phyloP scores from a whole-genome alignment of 2,329 filamentous ascomycete genomes.

The Arthroderma sp. region DNA sequence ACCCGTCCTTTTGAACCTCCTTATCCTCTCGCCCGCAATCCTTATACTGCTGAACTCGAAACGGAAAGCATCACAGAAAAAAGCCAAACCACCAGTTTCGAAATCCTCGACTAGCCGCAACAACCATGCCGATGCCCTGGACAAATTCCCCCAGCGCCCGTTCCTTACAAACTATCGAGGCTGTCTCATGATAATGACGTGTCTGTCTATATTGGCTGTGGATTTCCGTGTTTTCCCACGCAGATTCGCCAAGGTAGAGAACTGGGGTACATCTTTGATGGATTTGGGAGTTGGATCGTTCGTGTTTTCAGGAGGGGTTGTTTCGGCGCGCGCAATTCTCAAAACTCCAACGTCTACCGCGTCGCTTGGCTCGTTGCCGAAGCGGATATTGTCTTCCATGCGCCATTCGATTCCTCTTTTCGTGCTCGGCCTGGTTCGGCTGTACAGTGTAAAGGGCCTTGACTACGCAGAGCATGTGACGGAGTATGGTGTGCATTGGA shows the following conservation, averaged over 20 bases:
- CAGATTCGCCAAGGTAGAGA: constrained; percentile 94
- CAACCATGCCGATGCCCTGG: constrained; percentile 19
- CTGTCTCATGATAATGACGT: constrained; percentile 81
- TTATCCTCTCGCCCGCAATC: constrained; percentile 59
- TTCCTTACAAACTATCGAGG: constrained; percentile 89
- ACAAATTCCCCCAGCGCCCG: constrained; percentile 64
- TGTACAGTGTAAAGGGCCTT: constrained; percentile 81
- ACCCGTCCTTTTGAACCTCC: constrained; percentile 58
- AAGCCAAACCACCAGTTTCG: constrained; percentile 21
- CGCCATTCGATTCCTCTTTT: constrained; percentile 76
- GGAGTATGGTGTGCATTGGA: constrained; percentile 98
- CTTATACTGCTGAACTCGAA: constrained; percentile 42
- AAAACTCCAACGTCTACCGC: constrained; percentile 38
- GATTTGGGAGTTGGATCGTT: constrained; percentile 95
- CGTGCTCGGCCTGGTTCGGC: constrained; percentile 62
- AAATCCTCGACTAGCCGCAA: constrained; percentile 11
- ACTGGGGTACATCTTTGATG: constrained; percentile 99
- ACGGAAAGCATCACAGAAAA: constrained; percentile 17
- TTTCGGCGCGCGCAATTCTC: constrained; percentile 71
- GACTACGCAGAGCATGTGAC: constrained; percentile 96
- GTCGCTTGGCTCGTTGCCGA: constrained; percentile 30
- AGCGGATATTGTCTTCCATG: constrained; percentile 52
- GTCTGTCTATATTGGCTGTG: constrained; percentile 85
- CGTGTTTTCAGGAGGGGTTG: constrained; percentile 83
- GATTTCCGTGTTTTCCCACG: constrained; percentile 89